Evolutionary conservation across 306 rosid genomes (phyloP).

Genomic region (Pyrus pyrifolia): DNA sequence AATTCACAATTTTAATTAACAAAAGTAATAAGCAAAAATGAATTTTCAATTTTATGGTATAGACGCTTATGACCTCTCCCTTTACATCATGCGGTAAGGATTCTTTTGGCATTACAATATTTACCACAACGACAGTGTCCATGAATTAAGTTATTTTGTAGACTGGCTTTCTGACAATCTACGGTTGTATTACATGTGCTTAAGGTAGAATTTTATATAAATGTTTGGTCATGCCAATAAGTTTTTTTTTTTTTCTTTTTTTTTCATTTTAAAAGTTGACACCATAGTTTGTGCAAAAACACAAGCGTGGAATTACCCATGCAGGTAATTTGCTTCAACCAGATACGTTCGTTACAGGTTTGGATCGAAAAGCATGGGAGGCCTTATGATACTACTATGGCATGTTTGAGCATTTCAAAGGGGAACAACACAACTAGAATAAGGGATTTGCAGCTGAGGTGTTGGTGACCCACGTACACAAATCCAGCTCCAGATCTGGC

Average conservation of each 20-base stretch:
- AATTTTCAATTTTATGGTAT: background rate
- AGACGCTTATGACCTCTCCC: background rate
- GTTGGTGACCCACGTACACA: conserved; percentile 12
- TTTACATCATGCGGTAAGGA: too few species aligned
- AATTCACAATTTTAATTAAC: too few species aligned
- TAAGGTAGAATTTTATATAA: too few species aligned
- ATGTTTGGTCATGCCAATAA: background rate
- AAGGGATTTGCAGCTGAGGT: conserved; percentile 5
- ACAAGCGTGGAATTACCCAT: background rate
- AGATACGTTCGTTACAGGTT: background rate
- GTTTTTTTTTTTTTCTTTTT: too few species aligned
- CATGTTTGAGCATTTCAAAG: background rate
- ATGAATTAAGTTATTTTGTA: too few species aligned
- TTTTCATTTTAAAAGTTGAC: background rate
- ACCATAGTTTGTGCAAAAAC: background rate
- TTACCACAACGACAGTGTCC: background rate
- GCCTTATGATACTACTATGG: background rate
- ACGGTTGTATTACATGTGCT: too few species aligned
- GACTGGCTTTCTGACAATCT: too few species aligned
- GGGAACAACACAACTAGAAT: background rate
- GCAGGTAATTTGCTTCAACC: background rate
- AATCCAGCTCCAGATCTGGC: conserved; percentile 9
- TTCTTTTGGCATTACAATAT: background rate
- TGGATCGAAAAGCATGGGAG: background rate
- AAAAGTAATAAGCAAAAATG: too few species aligned